A percentile compares a stretch with the other conserved stretches of the same genome.
Conservation (phyloP, 2,329 filamentous ascomycete species). For the Bertia moriformis region DNA sequence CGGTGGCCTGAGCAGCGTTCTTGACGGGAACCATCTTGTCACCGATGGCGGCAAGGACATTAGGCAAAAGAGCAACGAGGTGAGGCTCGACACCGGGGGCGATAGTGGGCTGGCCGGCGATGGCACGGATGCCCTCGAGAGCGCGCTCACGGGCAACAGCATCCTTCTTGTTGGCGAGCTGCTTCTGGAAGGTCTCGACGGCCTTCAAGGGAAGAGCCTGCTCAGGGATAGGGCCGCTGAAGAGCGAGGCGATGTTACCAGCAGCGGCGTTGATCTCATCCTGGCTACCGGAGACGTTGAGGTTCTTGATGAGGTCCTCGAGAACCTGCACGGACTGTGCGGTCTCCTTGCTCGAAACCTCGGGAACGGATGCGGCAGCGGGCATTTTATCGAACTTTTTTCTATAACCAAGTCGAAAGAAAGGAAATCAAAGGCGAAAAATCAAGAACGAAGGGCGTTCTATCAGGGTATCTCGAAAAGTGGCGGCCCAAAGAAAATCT, state of each 20-base stretch:
- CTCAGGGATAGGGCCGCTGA: neutral
- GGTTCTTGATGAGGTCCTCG: neutral
- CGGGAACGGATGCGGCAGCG: neutral
- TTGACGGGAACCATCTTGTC: constrained; percentile 95
- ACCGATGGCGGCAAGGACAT: constrained; percentile 68
- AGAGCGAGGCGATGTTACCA: neutral
- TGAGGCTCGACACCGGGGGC: constrained; percentile 85
- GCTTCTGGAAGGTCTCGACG: constrained; percentile 74
- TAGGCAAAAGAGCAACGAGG: constrained; percentile 67
- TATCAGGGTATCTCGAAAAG: neutral
- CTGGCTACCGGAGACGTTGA: neutral
- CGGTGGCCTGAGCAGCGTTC: constrained; percentile 71
- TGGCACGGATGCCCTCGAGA: constrained; percentile 67
- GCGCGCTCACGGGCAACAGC: constrained; percentile 70
- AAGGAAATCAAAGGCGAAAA: too few species aligned
- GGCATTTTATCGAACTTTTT: neutral
- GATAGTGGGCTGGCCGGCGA: constrained; percentile 72
- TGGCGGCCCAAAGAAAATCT: neutral
- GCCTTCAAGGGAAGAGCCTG: constrained; percentile 36
- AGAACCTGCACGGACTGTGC: neutral
- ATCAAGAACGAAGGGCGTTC: neutral
- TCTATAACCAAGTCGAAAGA: too few species aligned
- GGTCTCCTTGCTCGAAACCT: neutral
- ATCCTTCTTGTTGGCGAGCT: constrained; percentile 90
- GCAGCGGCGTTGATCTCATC: neutral